Base-by-base conservation (phyloP, 1,139 yeast genomes). In the Scheffersomyces insectosa region DNA sequence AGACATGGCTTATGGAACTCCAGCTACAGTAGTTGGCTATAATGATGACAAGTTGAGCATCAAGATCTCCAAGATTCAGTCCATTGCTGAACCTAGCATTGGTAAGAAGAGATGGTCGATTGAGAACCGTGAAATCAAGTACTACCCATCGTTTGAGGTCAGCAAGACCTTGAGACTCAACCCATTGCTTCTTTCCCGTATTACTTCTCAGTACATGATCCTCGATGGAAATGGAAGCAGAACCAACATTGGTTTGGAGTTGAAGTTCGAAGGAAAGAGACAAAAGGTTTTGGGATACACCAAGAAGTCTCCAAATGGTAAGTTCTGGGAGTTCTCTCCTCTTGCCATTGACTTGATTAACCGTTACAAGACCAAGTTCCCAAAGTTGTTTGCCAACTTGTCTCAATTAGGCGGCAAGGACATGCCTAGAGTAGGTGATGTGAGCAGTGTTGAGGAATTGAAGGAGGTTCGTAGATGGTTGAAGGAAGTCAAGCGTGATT, bases 211-310 rank as follows among this genome's bases (percentile, higher is more conserved):
- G 25, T 87, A 71, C 54, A 67, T 85, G 70, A 72, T 91, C 47
- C 77, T 72, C 31, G 82, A 79, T 49, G 68, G 72, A 27, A 72
- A 72, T 20, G 52, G 52, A 20, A 79, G 73, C 51, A 79, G 79
- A 53, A 62, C 75, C n/a, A 87, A 91, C 57, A 75, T 93, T 57
- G 99, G 99, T 28, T 72, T 93, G 52, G 89, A 87, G 49, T 73
- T 93, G 62, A 90, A 91, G 65, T 87, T 84, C 65, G 97, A 91
- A 53, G 81, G 80, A 29, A 81, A 81, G 52, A 80, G 89, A 55
- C 79, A 81, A 56, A 93, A 91, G 65, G 98, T 88, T 5, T 74
- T 91, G 51, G 99, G 99, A 2, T 91, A 83, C 65, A 82, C 97
- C 4, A 79, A 83, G 50, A 82, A 83, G 55, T 44, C 50, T 33